Evolutionary conservation across 768 basidiomycete species (phyloP).

Genomic region (Peribolospora kevripleyi): DNA sequence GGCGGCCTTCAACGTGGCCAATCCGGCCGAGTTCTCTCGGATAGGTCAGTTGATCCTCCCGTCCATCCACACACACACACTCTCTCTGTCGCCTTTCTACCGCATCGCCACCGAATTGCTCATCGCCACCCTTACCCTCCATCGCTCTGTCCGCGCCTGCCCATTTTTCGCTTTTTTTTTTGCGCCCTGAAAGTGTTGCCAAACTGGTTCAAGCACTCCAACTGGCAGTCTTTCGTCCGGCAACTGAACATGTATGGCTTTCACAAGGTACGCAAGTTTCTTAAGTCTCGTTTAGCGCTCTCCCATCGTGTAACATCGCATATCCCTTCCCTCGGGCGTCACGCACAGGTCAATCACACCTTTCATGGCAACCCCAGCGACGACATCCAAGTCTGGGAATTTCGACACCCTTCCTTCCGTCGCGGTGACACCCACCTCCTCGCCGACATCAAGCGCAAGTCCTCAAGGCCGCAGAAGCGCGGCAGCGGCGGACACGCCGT

Average conservation of each 20-base stretch:
- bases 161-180: no score
- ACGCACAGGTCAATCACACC: neutral
- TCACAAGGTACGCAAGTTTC: slow-evolving; percentile 36
- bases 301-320: neutral
- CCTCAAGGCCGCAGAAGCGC: neutral
- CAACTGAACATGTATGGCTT: slow-evolving; percentile 71
- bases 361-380: neutral
- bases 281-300: neutral
- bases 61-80: no score
- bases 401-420: slow-evolving; percentile 27
- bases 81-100: no score
- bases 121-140: no score
- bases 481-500: no score
- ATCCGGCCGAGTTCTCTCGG: slow-evolving; percentile 5
- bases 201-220: slow-evolving; percentile 22
- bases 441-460: slow-evolving; percentile 27
- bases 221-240: slow-evolving; percentile 21
- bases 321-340: neutral
- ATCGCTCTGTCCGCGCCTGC: no score
- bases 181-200: slow-evolving; percentile 13
- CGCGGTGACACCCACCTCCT: slow-evolving; percentile 31
- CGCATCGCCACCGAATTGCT: no score
- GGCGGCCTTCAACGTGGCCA: slow-evolving; percentile 2
- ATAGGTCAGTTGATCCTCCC: no score
- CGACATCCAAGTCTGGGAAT: slow-evolving; percentile 21